A percentile compares a stretch with the other conserved stretches of the same genome.
Conservation (phyloP, 768 basidiomycete genomes). For the Amanita phalloides region DNA sequence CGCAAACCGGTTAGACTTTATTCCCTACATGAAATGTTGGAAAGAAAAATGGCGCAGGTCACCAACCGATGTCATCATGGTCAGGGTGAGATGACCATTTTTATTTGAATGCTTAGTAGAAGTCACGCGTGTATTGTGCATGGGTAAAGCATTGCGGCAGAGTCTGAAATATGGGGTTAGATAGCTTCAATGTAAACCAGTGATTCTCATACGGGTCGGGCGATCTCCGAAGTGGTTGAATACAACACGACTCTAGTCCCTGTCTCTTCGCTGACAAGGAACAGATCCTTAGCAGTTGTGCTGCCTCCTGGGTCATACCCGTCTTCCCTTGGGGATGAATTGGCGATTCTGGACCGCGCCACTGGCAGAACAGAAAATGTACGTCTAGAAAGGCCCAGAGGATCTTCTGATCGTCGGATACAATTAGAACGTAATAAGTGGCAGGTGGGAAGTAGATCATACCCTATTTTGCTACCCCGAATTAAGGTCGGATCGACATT, state of each 20-base stretch:
- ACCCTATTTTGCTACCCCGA: background rate
- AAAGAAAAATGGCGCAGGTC: conserved; percentile 12
- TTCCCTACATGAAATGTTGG: background rate
- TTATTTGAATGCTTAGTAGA: conserved; percentile 17
- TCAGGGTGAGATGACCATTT: conserved; percentile 23
- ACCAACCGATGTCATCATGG: conserved; percentile 17
- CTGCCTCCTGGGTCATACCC: conserved; percentile 7
- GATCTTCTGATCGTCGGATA: background rate
- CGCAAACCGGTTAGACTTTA: no score
- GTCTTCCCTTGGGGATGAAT: conserved; percentile 12
- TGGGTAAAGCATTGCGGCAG: conserved; percentile 23
- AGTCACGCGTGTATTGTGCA: conserved; percentile 26
- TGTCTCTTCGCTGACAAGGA: conserved; percentile 12
- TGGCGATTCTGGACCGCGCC: conserved; percentile 9
- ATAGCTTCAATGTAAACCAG: background rate
- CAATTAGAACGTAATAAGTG: background rate
- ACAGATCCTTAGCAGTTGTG: conserved; percentile 17
- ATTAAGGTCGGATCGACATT: conserved; percentile 2
- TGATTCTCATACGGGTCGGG: conserved; percentile 13
- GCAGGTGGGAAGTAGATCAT: background rate
- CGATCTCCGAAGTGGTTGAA: conserved; percentile 13
- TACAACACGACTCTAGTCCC: conserved; percentile 19
- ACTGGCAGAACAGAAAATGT: background rate
- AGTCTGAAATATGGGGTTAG: conserved; percentile 11
- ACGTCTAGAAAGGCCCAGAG: background rate